Evolutionary conservation across 2,329 filamentous ascomycete species (phyloP), one percentile per base, ranked within the genome.

Genomic region (Diaporthe nobilis): DNA sequence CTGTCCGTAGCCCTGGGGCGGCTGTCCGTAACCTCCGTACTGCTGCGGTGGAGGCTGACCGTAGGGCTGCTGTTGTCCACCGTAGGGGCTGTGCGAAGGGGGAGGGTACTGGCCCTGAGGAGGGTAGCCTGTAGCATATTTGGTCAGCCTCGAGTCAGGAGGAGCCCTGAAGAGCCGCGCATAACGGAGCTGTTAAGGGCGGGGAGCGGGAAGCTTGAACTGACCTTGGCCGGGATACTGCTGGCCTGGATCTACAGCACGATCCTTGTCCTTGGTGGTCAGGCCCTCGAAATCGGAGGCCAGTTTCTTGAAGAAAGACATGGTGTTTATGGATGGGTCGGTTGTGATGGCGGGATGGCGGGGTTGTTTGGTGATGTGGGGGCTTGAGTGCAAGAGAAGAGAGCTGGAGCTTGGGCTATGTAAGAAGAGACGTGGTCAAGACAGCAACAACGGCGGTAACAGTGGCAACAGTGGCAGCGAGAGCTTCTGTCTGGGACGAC

Each of bases 201-300:
- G 44, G 60, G 60, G 61, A 67, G 57, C 34, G 73, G 37, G 31
- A 37, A 31, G 60, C 65, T 71, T 70, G 37, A 68, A 75, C 77
- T 76, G 42, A 77, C 75, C 51, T 55, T 74, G 65, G 17, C 71
- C 72, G n/a, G 70, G 67, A 51, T 78, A 73, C 75, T 77, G 72
- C 71, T 78, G 75, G 22, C 72, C 28, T 44, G 77, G 77, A 57
- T 79, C 76, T 53, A 78, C 81, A 47, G 76, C 65, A 42, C 76
- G 63, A 73, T 85, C 84, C 78, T 84, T 83, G 79, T 87, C 84
- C 65, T 83, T 83, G 55, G 80, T 78, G 61, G 78, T 63, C 60
- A 88, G 82, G 77, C 86, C 85, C 77, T 87, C 85, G 34, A 85
- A 82, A 71, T 84, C 81, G 47, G 82, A 81, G 68, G 80, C 79